Base-by-base conservation (phyloP, 331 rosid genomes). In the Pyracantha coccinea region DNA sequence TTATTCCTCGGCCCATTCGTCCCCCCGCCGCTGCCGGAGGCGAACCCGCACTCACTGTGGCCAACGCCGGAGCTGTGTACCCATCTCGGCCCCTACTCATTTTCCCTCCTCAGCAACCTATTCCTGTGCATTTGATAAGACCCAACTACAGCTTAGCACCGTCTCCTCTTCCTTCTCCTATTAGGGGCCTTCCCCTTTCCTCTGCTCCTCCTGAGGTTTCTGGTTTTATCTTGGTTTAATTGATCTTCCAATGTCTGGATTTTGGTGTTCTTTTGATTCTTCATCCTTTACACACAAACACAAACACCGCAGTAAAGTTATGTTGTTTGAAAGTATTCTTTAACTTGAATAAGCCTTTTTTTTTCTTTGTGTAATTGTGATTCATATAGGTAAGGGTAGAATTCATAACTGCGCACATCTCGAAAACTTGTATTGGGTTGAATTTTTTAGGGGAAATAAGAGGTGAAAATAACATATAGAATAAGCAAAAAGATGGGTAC, bases 41-140 rank as follows among this genome's bases (percentile, higher is more conserved):
- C 6, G 87, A 85, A 45, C 97, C 84, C 68, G 45, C 82, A 35
- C 86, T 83, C 77, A 79, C 86, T 4, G 81, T 85, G 32, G 89
- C 89, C 52, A 85, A 76, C 33, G 73, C 75, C 13, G 68, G 76
- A 12, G 31, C 66, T n/a, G 65, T 17, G 19, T 86, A 76, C 79
- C 69, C 85, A 0, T 82, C 83, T 44, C 89, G 85, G 4, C 71
- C 91, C 25, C 54, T 77, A 9, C 72, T 83, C 47, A 33, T 59
- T 20, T 86, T 81, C 35, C 73, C 88, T 29, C 87, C 75, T 71
- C 69, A 79, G 65, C 74, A 24, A 11, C 69, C 88, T 23, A 61
- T 75, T 55, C 71, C 89, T 20, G 71, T 80, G 73, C 87, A 88
- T 55, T 41, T 74, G 81, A 44, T 76, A 19, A 79, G 91, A 19